Evolutionary conservation across 1,139 yeast species (phyloP), one percentile per base, ranked within the genome.

Genomic region (Lodderomyces beijingensis): DNA sequence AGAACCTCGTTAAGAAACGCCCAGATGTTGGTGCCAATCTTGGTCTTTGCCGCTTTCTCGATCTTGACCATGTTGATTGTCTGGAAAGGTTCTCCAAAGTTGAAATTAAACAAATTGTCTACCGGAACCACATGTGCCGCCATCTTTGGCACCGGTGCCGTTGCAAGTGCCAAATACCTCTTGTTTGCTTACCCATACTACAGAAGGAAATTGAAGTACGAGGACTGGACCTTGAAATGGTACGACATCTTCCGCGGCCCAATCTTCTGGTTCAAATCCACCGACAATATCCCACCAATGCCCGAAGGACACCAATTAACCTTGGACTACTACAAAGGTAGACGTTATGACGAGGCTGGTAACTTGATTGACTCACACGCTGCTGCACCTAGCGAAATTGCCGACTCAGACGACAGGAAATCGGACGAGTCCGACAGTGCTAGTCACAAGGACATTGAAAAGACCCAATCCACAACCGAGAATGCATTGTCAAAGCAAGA

Each of bases 81-180:
- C 27, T 80, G 85, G 85, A 79, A 80, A 54, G 88, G 88, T 47
- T 79, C 87, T 38, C 87, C 87, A 45, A 69, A 70, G 41, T 68
- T 81, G 45, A 61, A 74, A 17, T 65, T 81, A 49, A 62, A 71
- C 44, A 51, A 74, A 5, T 64, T 79, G 39, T 62, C 79, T 2
- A 46, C 62, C 9, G 70, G 70, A 26, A 70, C 80, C 12, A 70
- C 71, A 28, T 64, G 59, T 30, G 82, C 74, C 16, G 65, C 83
- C 27, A 73, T 79, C 42, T 56, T 78, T 33, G 84, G 86, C 35
- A 77, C 75, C 38, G 86, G 77, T 44, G 79, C 61, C 24, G 80
- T 70, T 39, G 80, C 83, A 5, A 45, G 62, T 20, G 40, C 59
- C 1, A 36, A 81, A 15, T 79, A 78, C 56, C 53, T 74, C 52